Base-by-base conservation (phyloP, 2,329 filamentous ascomycete genomes). In the Grosmannia huntii region DNA sequence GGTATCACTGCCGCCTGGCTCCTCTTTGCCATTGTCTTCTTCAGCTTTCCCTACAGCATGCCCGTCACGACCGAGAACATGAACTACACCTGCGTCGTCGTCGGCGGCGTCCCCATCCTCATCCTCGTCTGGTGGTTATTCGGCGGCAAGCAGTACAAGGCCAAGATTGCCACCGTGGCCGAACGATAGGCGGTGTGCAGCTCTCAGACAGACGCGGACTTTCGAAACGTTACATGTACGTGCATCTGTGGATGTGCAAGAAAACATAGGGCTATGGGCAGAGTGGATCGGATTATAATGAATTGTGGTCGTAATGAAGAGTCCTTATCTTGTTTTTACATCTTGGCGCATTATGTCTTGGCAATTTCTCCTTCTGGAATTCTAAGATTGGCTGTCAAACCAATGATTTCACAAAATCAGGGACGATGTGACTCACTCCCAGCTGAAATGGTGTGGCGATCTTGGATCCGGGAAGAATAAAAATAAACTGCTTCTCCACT, bases 41-140 rank as follows among this genome's bases (percentile, higher is more conserved):
- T 74, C 64, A 73, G 70, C 1, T 75, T 76, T 62, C 74, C 73
- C 0, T 75, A 73, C 56, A 77, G 76, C 14, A 60, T 75, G n/a
- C 75, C 74, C 1, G 71, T 70, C 0, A 70, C 68, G 0, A 65
- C 64, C 19, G 66, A 69, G 23, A 63, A 67, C 1, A 79, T 78
- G 76, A 78, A 78, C 62, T 79, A 76, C 64, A 81, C 79, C 65
- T 76, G 73, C 60, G 78, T 81, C 4, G 79, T 81, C 57, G 65
- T 81, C 27, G 74, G 74, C 23, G 75, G 79, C 28, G 69, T 75
- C 52, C 63, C 80, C 23, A 62, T 69, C 0, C 59, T 81, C 10
- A 78, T 76, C 0, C 68, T 67, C 0, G 59, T 73, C 5, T 80
- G 78, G 77, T 81, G 78, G 77, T 59, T 76, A 5, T 55, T 76